Evolutionary conservation across 2,329 filamentous ascomycete species (phyloP).

Genomic region (Phialophora expanda): DNA sequence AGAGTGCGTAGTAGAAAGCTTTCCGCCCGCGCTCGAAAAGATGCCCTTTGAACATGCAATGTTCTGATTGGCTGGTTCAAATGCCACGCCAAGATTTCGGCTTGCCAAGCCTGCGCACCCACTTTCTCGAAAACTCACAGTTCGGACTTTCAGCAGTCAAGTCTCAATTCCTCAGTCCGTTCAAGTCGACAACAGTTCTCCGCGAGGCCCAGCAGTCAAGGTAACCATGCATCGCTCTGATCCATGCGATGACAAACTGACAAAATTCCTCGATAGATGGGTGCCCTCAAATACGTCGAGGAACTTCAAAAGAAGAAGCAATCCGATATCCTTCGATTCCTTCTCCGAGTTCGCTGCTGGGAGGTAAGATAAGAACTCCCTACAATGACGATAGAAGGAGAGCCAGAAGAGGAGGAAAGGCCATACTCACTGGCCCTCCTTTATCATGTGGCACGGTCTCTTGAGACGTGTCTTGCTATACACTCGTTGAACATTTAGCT

Average conservation of each 20-base stretch:
- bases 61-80: constrained; percentile 9
- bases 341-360: constrained; percentile 99
- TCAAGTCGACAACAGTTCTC: constrained; percentile 14
- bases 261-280: constrained; percentile 67
- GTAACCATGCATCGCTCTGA: constrained; percentile 9
- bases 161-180: background rate
- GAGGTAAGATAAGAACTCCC: constrained; percentile 66
- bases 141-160: background rate
- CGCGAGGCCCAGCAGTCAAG: constrained; percentile 36
- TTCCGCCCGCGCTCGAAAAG: background rate
- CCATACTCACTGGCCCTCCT: background rate
- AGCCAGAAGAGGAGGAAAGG: constrained; percentile 3
- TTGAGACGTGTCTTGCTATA: constrained; percentile 71
- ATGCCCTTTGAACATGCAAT: background rate
- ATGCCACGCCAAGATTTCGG: constrained; percentile 28
- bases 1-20: background rate
- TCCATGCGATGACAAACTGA: constrained; percentile 5
- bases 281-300: constrained; percentile 99
- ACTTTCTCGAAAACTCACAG: constrained; percentile 23
- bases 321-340: constrained; percentile 99
- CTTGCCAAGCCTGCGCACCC: constrained; percentile 35
- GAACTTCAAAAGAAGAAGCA: constrained; percentile 99
- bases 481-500: constrained; percentile 99
- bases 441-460: constrained; percentile 37
- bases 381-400: constrained; percentile 30